Conservation (phyloP, 352 stramenopile genomes). For the Globisporangium irregulare region DNA sequence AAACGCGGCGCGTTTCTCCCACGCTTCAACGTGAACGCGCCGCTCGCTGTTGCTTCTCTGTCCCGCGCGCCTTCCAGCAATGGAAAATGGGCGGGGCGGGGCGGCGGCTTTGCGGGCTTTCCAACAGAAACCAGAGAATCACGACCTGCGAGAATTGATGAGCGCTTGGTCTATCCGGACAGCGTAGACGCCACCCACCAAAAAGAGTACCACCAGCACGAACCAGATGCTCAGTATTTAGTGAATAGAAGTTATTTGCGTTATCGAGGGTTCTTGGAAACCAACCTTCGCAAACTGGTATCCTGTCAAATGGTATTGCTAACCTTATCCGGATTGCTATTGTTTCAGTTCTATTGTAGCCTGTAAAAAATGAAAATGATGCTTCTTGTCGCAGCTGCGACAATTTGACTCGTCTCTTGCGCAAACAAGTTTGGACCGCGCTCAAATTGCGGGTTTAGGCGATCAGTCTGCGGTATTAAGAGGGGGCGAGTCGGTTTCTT, state of each 20-base stretch:
- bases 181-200: not conserved
- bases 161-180: not conserved
- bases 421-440: not conserved
- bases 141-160: not conserved
- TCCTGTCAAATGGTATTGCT: not conserved
- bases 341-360: not conserved
- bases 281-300: not conserved
- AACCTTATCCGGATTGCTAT: not conserved
- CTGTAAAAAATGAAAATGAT: not conserved
- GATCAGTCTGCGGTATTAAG: not conserved
- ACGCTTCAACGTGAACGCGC: not conserved
- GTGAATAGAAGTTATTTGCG: not conserved
- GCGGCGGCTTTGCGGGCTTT: not conserved
- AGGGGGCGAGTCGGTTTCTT: not conserved
- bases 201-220: not conserved
- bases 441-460: not conserved
- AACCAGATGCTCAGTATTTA: not conserved
- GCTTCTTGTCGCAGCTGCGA: slow-evolving; percentile 3
- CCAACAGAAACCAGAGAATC: not conserved
- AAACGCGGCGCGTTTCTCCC: not conserved
- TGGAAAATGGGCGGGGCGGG: not conserved
- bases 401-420: slow-evolving; percentile 10
- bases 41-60: not conserved
- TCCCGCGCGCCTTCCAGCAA: slow-evolving; percentile 3
- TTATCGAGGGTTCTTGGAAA: not conserved